phyloP scores from a whole-genome alignment of 805 yeast genomes.

The Pichia nakasei region DNA sequence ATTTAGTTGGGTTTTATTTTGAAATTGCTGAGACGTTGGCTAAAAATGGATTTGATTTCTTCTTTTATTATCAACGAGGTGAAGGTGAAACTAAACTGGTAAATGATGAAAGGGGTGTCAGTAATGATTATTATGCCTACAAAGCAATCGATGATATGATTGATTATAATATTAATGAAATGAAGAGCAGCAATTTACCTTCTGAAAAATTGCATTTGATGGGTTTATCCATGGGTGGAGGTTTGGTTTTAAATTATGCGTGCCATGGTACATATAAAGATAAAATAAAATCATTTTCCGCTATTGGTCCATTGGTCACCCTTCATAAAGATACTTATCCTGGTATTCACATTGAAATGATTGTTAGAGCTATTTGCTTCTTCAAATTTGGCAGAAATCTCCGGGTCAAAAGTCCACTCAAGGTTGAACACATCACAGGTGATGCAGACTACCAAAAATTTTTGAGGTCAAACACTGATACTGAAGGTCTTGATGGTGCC shows the following conservation, averaged over 20 bases:
- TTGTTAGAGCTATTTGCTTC: slow-evolving; percentile 34
- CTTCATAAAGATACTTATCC: slow-evolving; percentile 55
- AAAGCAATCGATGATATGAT: slow-evolving; percentile 54
- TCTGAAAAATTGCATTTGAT: slow-evolving; percentile 39
- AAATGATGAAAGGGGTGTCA: slow-evolving; percentile 43
- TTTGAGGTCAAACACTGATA: slow-evolving; percentile 32
- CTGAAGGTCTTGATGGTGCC: slow-evolving; percentile 43
- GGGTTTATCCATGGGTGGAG: slow-evolving; percentile 85
- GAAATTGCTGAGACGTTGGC: slow-evolving; percentile 47
- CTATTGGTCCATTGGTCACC: slow-evolving; percentile 51
- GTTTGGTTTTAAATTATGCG: slow-evolving; percentile 54
- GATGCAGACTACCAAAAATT: slow-evolving; percentile 39
- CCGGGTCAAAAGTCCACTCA: slow-evolving; percentile 44
- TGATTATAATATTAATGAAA: slow-evolving; percentile 32
- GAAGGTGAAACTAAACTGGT: slow-evolving; percentile 53
- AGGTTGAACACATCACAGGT: slow-evolving; percentile 45
- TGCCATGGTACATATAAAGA: slow-evolving; percentile 43
- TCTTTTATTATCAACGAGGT: slow-evolving; percentile 69
- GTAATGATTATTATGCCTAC: slow-evolving; percentile 48
- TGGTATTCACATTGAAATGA: slow-evolving; percentile 30
- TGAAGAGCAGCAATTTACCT: slow-evolving; percentile 14
- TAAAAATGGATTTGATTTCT: slow-evolving; percentile 54
- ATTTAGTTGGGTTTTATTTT: slow-evolving; percentile 40
- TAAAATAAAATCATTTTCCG: slow-evolving; percentile 37
- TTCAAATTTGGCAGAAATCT: slow-evolving; percentile 37